Evolutionary conservation across 2,329 filamentous ascomycete genomes (phyloP), one percentile per base, ranked within the genome.

Genomic region (Aspergillus alliaceus): DNA sequence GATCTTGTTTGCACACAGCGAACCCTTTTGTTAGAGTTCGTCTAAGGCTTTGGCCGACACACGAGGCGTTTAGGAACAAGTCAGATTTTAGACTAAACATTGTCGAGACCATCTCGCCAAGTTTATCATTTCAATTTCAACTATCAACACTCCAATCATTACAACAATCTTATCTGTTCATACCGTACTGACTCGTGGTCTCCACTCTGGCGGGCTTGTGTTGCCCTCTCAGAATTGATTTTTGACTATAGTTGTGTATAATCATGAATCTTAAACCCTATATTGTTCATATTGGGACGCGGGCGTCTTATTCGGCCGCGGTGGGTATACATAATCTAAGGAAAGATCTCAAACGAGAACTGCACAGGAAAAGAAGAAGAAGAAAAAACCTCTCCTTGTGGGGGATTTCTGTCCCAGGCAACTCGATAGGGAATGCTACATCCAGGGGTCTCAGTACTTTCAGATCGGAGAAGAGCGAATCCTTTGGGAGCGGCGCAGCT

Each of bases 381-480:
- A 44, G 27, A n/a, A 44, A 29, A 46, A n/a, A 46, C 9, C 7
- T 31, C 2, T 22, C 22, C 27, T 47, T 31, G 44, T 31, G 44
- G 44, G 27, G 44, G 8, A 4, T 25, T 20, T 7, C 11, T 18
- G 11, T 15, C 20, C n/a, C 42, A 9, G n/a, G 40, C 40, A n/a
- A 3, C 2, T 24, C 7, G 24, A 15, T 25, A n/a, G 37, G 5
- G 12, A 46, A 8, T 29, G 15, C n/a, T 27, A 40, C 37, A 3
- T 42, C 42, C n/a, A 47, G 44, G 44, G 44, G 25, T 47, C 44
- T 7, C 3, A n/a, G 9, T n/a, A 11, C 15, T 8, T 14, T 29
- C 25, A n/a, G 18, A 52, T 53, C 37, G 51, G 51, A 46, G 39
- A 46, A 53, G 27, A 44, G 39, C 51, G 51, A 53, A 20, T 22